Conservation (phyloP, 1,284 basidiomycete species). For the Cutaneotrichosporon mucoides region DNA sequence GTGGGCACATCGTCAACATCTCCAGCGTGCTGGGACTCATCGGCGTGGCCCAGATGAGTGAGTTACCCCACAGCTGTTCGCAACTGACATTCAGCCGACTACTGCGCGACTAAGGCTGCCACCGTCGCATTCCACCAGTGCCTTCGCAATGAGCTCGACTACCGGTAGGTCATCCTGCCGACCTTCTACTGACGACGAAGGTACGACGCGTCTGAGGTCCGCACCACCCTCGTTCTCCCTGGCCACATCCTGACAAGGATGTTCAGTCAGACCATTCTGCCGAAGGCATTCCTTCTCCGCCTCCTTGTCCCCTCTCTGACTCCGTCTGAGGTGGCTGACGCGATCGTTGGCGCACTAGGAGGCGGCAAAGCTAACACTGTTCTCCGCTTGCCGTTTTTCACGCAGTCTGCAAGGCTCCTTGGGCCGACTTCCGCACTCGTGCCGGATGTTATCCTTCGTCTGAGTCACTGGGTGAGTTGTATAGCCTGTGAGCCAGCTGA, state of each 20-base stretch:
- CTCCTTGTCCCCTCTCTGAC: constrained; percentile 72
- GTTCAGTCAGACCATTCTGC: constrained; percentile 61
- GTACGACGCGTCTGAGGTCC: constrained; percentile 66
- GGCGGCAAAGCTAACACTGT: constrained; percentile 63
- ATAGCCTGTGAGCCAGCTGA: not conserved
- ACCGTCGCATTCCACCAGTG: constrained; percentile 69
- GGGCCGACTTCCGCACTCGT: constrained; percentile 32
- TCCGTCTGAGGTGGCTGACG: constrained; percentile 70
- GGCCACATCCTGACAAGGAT: constrained; percentile 70
- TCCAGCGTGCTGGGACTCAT: constrained; percentile 73
- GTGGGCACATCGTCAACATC: constrained; percentile 84
- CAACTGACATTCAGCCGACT: constrained; percentile 61
- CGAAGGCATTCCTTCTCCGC: constrained; percentile 55
- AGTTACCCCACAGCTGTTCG: constrained; percentile 34
- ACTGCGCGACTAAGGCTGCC: constrained; percentile 82
- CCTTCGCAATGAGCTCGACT: constrained; percentile 76
- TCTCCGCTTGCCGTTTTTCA: constrained; percentile 60
- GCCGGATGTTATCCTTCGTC: constrained; percentile 36
- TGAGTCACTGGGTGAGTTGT: constrained; percentile 38
- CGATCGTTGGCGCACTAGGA: constrained; percentile 72
- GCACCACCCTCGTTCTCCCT: constrained; percentile 74
- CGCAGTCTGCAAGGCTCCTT: constrained; percentile 33
- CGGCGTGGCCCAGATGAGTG: constrained; percentile 75
- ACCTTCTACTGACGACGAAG: constrained; percentile 45
- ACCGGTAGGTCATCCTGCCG: constrained; percentile 50